A percentile compares a stretch with the other conserved stretches of the same genome.
phyloP scores from a whole-genome alignment of 2,329 filamentous ascomycete species.

The Stachybotrys elegans region DNA sequence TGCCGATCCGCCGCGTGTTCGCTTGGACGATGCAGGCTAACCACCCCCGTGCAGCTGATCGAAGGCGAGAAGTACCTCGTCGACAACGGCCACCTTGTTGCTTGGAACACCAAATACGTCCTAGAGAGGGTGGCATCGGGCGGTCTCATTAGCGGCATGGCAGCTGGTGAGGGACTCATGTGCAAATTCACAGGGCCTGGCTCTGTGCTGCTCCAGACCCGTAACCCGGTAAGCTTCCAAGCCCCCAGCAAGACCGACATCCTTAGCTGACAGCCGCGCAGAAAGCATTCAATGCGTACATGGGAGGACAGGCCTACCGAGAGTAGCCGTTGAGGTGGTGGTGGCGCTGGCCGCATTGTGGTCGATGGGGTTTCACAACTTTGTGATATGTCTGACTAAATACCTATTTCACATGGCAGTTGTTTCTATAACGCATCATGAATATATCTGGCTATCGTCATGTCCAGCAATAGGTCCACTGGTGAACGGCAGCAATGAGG shows the following conservation, averaged over 20 bases:
- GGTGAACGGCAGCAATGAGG: too few relatives aligned
- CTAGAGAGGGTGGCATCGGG: constrained; percentile 87
- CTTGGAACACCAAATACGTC: constrained; percentile 94
- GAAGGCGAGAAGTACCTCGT: constrained; percentile 84
- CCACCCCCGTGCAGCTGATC: constrained; percentile 43
- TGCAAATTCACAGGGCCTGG: constrained; percentile 93
- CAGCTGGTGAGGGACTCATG: constrained; percentile 80
- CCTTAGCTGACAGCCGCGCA: constrained; percentile 18
- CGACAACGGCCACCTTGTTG: constrained; percentile 88
- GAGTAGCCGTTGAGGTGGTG: too few relatives aligned
- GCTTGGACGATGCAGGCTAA: too few relatives aligned
- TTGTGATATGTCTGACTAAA: too few relatives aligned
- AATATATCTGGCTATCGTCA: too few relatives aligned
- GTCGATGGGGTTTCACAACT: too few relatives aligned
- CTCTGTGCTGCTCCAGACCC: constrained; percentile 86
- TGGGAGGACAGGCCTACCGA: constrained; percentile 45
- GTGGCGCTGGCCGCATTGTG: too few relatives aligned
- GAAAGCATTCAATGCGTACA: constrained; percentile 48
- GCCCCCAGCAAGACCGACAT: too few relatives aligned
- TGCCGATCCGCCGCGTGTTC: too few relatives aligned
- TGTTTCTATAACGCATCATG: too few relatives aligned
- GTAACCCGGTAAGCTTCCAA: constrained; percentile 65
- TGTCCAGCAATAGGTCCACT: too few relatives aligned
- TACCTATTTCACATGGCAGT: too few relatives aligned
- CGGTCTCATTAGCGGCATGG: constrained; percentile 83